A percentile compares a stretch with the other conserved stretches of the same genome.
These are phyloP conservation scores for Fusarium praegraminearum DNA, from an alignment of 2,329 filamentous ascomycete species.

Conservation along the genomic window DNA sequence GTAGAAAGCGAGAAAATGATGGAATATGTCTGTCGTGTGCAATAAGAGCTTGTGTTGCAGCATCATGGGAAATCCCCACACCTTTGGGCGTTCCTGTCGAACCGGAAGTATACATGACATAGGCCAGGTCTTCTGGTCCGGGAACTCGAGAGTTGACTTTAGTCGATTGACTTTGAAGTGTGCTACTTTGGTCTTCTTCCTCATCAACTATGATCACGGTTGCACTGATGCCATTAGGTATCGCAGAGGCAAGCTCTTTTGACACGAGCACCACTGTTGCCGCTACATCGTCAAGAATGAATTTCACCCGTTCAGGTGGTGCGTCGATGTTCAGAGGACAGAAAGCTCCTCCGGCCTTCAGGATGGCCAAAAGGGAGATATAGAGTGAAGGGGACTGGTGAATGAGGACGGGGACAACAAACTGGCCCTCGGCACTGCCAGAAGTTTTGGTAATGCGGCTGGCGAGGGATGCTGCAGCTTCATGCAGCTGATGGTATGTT, in stretches of 20 bases:
- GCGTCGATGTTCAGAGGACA: constrained; percentile 85
- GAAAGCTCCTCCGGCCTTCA: constrained; percentile 87
- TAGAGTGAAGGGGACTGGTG: constrained; percentile 84
- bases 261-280: constrained; percentile 77
- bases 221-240: constrained; percentile 52
- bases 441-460: constrained; percentile 55
- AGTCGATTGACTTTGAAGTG: neutral
- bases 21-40: constrained; percentile 86
- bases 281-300: constrained; percentile 82
- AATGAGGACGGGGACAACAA: constrained; percentile 80
- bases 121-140: constrained; percentile 70
- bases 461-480: constrained; percentile 67
- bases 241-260: constrained; percentile 56
- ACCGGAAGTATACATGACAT: constrained; percentile 94
- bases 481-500: constrained; percentile 74
- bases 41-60: constrained; percentile 83
- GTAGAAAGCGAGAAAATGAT: constrained; percentile 80
- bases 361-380: constrained; percentile 78
- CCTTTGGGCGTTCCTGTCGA: constrained; percentile 92
- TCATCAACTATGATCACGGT: constrained; percentile 55
- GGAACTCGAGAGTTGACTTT: constrained; percentile 33
- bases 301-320: constrained; percentile 80
- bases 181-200: constrained; percentile 15
- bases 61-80: constrained; percentile 82
- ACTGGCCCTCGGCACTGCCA: constrained; percentile 44